Evolutionary conservation across 352 stramenopile genomes (phyloP), one percentile per base, ranked within the genome.

Genomic region (Phytophthora boehmeriae): DNA sequence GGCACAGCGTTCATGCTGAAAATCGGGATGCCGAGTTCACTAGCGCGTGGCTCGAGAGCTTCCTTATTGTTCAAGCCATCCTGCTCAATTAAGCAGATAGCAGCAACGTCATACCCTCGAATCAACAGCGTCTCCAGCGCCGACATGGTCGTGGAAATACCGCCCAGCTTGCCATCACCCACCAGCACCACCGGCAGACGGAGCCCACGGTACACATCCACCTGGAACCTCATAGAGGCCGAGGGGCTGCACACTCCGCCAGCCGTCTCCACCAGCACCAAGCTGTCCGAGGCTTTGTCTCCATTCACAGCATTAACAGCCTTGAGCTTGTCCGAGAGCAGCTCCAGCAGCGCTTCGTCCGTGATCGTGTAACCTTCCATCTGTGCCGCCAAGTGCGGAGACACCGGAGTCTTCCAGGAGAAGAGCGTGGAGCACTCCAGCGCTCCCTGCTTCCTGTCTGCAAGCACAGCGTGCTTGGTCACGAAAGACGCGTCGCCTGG

Each of bases 151-250:
- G 86, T 88, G 39, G 95, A 98, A 60, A 99, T 99, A 6, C 97
- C 97, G 50, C 97, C 97, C 5, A 99, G 83, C 56, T 94, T 93
- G 36, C 94, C 95, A 68, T 99, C 97, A n/a, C 97, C 97, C 27
- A 99, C 88, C 8, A 99, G 80, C 54, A 99, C 83, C 4, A 97
- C 90, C 8, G 92, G 93, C 5, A 98, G 73, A 9, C 84, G 73
- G 30, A 98, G 75, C 5, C 83, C 69, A 22, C 90, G 82, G 67
- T 98, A 99, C 43, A 98, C 80, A 66, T 99, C 96, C 17, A 90
- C 96, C 71, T 99, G 97, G 60, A 90, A 89, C 14, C 78, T 84
- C 73, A 93, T 92, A 2, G 78, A 90, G 5, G 82, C 86, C 22
- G 86, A 90, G 9, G 86, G 86, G 36, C 86, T 99, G 59, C 98